phyloP scores from a whole-genome alignment of 768 basidiomycete genomes.

The Leccinum obscurum region DNA sequence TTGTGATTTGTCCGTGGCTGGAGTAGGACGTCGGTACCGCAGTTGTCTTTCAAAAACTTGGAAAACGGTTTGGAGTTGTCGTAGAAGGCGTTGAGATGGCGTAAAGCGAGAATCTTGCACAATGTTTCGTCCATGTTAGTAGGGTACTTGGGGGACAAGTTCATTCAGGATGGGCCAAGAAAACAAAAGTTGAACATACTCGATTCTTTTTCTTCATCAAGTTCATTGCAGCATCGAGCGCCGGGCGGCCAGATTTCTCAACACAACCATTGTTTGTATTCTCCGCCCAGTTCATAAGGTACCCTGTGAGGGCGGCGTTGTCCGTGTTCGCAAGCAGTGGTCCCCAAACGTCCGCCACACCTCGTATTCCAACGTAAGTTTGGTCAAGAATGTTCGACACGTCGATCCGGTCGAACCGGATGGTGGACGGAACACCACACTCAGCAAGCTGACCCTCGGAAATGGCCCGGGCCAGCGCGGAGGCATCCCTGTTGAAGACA shows the following conservation, averaged over 20 bases:
- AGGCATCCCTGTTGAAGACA: slow-evolving; percentile 39
- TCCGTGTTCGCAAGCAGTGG: slow-evolving; percentile 34
- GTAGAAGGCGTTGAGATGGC: slow-evolving; percentile 30
- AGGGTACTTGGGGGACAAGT: slow-evolving; percentile 10
- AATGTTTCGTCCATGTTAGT: not conserved
- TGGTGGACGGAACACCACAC: slow-evolving; percentile 25
- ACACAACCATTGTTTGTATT: slow-evolving; percentile 4
- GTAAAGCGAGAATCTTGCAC: slow-evolving; percentile 1
- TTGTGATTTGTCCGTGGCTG: slow-evolving; percentile 31
- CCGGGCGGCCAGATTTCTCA: slow-evolving; percentile 8
- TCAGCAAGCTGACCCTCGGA: slow-evolving; percentile 12
- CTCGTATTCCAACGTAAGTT: slow-evolving; percentile 31
- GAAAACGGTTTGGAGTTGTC: slow-evolving; percentile 43
- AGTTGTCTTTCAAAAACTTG: slow-evolving; percentile 30
- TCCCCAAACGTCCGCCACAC: slow-evolving; percentile 37
- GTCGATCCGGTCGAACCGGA: slow-evolving; percentile 45
- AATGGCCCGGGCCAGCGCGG: slow-evolving; percentile 41
- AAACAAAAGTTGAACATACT: slow-evolving; percentile 10
- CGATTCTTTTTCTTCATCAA: slow-evolving; percentile 17
- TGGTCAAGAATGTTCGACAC: slow-evolving; percentile 40
- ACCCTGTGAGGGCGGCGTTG: slow-evolving; percentile 39
- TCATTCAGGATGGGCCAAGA: slow-evolving; percentile 1
- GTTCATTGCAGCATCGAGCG: slow-evolving; percentile 1
- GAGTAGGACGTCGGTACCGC: slow-evolving; percentile 19
- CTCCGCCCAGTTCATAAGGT: slow-evolving; percentile 49